Percentiles rank a stretch among this genome's conserved stretches.
Evolutionary conservation across 805 yeast genomes (phyloP).

Genomic region (Wickerhamiella vanderwaltii): DNA sequence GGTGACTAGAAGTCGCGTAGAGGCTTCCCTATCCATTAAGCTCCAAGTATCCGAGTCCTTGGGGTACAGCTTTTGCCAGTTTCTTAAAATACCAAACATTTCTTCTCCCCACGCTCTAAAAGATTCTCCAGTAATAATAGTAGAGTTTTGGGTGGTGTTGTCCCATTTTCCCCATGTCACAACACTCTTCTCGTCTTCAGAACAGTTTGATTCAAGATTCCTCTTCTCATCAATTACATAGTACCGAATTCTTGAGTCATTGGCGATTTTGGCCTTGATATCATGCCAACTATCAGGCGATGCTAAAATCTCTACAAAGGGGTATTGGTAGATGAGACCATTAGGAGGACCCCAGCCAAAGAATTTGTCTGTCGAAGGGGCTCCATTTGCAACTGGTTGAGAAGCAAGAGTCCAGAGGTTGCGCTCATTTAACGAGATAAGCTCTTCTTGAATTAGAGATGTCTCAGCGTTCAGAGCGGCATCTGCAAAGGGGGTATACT

Average conservation of each 20-base stretch:
- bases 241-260: conserved; percentile 35
- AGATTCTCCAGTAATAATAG: conserved; percentile 83
- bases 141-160: conserved; percentile 75
- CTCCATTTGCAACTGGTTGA: conserved; percentile 85
- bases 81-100: conserved; percentile 79
- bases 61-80: conserved; percentile 79
- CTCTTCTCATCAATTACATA: conserved; percentile 51
- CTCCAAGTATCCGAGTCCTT: conserved; percentile 39
- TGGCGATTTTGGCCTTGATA: conserved; percentile 33
- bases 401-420: conserved; percentile 85
- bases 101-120: conserved; percentile 95
- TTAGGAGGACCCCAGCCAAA: conserved; percentile 96
- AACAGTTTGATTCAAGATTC: conserved; percentile 40
- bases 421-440: conserved; percentile 59
- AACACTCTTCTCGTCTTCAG: conserved; percentile 42
- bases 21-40: conserved; percentile 48
- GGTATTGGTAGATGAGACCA: conserved; percentile 84
- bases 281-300: conserved; percentile 57
- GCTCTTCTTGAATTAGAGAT: conserved; percentile 80
- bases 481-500: conserved; percentile 86
- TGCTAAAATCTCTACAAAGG: conserved; percentile 85
- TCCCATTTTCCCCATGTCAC: conserved; percentile 99
- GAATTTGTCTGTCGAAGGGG: conserved; percentile 65
- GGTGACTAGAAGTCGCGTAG: conserved; percentile 65
- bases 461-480: conserved; percentile 79